Evolutionary conservation across 2,329 filamentous ascomycete species (phyloP).

Genomic region (Fusarium torreyae): DNA sequence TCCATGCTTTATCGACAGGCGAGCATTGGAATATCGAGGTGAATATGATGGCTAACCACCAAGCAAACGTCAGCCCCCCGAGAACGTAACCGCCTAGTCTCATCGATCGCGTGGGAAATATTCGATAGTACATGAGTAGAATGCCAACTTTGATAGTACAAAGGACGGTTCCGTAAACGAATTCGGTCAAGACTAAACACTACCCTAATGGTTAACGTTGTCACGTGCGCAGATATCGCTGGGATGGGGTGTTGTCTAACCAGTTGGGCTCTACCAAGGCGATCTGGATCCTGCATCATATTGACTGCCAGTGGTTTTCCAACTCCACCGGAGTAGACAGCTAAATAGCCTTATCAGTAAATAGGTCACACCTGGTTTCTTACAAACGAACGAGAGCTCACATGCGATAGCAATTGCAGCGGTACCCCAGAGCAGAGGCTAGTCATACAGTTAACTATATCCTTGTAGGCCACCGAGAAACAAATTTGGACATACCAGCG

Average conservation of each 20-base stretch:
- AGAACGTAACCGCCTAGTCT: neutral
- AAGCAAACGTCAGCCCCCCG: neutral
- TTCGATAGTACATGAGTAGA: conserved; percentile 6
- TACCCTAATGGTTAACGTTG: accelerated
- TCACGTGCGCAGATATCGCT: accelerated
- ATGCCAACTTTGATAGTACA: conserved; percentile 9
- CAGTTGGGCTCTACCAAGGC: neutral
- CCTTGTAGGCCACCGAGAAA: accelerated
- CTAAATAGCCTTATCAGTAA: neutral
- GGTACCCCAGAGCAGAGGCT: conserved; percentile 7
- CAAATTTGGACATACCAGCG: neutral
- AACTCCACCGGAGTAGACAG: neutral
- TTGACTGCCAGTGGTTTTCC: conserved; percentile 18
- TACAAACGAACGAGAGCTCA: neutral
- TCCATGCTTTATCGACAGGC: conserved; percentile 11
- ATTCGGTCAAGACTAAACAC: conserved; percentile 8
- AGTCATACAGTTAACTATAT: neutral
- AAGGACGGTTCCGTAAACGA: conserved; percentile 17
- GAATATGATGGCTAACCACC: conserved; percentile 15
- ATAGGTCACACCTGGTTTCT: neutral
- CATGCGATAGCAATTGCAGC: conserved; percentile 1
- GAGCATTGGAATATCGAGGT: conserved; percentile 18
- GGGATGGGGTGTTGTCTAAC: accelerated
- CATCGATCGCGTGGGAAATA: conserved; percentile 16
- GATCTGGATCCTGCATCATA: conserved; percentile 6